Conservation (phyloP, 1,284 basidiomycete genomes). For the Leccinum fallax region DNA sequence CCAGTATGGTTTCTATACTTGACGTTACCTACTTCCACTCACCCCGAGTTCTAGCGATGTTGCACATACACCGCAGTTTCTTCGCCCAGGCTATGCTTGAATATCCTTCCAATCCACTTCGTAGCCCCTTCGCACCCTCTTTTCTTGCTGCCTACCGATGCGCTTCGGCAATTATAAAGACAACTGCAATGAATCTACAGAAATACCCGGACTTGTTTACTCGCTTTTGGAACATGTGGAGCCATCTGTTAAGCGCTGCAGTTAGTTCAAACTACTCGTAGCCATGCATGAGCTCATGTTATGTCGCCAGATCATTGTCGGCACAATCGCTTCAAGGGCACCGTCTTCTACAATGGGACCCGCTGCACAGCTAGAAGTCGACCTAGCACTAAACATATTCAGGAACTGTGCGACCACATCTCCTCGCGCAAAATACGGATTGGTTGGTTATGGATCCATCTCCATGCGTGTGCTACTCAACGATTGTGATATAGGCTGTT, state of each 20-base stretch:
- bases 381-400: slow-evolving; percentile 57
- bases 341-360: slow-evolving; percentile 61
- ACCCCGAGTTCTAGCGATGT: slow-evolving; percentile 41
- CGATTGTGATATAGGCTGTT: slow-evolving; percentile 42
- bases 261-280: slow-evolving; percentile 34
- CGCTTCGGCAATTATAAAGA: slow-evolving; percentile 59
- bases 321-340: slow-evolving; percentile 55
- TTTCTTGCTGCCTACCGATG: slow-evolving; percentile 65
- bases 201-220: slow-evolving; percentile 54
- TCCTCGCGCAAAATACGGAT: slow-evolving; percentile 51
- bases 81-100: slow-evolving; percentile 65
- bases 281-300: slow-evolving; percentile 17
- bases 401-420: slow-evolving; percentile 49
- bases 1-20: slow-evolving; percentile 37
- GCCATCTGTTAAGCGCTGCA: slow-evolving; percentile 55
- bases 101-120: slow-evolving; percentile 58
- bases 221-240: slow-evolving; percentile 59
- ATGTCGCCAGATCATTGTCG: slow-evolving; percentile 52
- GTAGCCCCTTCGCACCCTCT: slow-evolving; percentile 64
- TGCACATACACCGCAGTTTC: slow-evolving; percentile 62
- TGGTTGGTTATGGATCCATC: slow-evolving; percentile 40
- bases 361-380: slow-evolving; percentile 57
- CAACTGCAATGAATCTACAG: slow-evolving; percentile 50
- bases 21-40: slow-evolving; percentile 7
- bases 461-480: background rate